Percentiles rank a stretch among this genome's conserved stretches.
phyloP scores from a whole-genome alignment of 1,139 yeast species.

The Kurtzmaniella natalensis region DNA sequence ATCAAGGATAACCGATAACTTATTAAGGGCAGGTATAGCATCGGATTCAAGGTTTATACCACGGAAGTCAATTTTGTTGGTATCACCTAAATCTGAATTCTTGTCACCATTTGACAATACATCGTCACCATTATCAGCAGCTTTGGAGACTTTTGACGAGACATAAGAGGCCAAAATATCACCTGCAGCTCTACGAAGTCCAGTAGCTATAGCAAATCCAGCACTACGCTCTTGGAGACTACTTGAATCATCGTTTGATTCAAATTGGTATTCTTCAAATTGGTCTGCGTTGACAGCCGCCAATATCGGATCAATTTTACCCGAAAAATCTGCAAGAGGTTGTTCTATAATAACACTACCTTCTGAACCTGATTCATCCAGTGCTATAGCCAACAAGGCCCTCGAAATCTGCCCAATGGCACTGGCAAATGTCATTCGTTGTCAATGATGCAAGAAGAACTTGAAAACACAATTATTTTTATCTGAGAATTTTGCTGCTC shows the following conservation, averaged over 20 bases:
- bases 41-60: background rate
- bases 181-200: conserved; percentile 16
- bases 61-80: background rate
- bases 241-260: background rate
- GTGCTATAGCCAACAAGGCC: background rate
- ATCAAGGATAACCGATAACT: conserved; percentile 21
- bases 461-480: too few relatives aligned
- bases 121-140: background rate
- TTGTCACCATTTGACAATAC: background rate
- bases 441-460: too few relatives aligned
- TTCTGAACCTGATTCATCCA: too few relatives aligned
- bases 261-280: background rate
- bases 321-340: conserved; percentile 5
- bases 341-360: background rate
- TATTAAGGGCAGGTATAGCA: conserved; percentile 13
- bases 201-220: conserved; percentile 16
- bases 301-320: background rate
- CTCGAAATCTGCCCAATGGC: background rate
- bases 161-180: conserved; percentile 7
- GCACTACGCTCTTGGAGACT: conserved; percentile 12
- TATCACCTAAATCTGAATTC: background rate
- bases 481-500: too few relatives aligned
- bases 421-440: background rate
- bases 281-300: background rate
- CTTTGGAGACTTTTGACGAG: background rate